Conservation (phyloP, 768 basidiomycete genomes). For the Phlegmacium glaucopus region DNA sequence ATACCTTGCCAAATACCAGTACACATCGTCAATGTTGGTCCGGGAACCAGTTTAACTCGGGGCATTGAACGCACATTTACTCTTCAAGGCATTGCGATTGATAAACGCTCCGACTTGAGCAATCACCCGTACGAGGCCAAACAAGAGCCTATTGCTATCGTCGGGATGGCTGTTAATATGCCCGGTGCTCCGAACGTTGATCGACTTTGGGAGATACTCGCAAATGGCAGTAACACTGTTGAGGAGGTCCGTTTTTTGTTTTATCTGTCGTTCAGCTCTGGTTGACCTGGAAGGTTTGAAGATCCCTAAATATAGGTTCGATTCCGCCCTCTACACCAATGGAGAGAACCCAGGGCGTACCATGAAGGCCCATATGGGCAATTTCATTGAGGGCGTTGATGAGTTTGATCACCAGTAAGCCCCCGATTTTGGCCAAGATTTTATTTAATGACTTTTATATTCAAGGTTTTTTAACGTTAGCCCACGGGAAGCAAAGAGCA, state of each 20-base stretch:
- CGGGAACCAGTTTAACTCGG: conserved; percentile 33
- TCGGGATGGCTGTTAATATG: conserved; percentile 67
- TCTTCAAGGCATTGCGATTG: conserved; percentile 9
- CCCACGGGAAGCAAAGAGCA: conserved; percentile 69
- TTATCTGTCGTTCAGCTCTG: not conserved
- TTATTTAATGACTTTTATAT: not conserved
- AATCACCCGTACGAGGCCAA: conserved; percentile 4
- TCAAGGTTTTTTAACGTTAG: conserved; percentile 64
- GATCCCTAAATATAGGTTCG: conserved; percentile 64
- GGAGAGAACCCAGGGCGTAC: conserved; percentile 30
- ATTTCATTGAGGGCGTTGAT: conserved; percentile 57
- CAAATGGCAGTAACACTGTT: conserved; percentile 52
- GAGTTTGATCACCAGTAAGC: conserved; percentile 55
- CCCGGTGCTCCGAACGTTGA: conserved; percentile 47
- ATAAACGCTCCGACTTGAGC: conserved; percentile 24
- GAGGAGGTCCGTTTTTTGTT: conserved; percentile 40
- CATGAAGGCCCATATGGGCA: conserved; percentile 54
- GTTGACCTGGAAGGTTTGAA: conserved; percentile 20
- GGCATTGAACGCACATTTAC: conserved; percentile 34
- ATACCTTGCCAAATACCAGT: conserved; percentile 21
- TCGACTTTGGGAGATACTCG: conserved; percentile 58
- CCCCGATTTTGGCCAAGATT: not conserved
- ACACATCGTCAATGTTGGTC: conserved; percentile 48
- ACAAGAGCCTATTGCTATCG: conserved; percentile 55
- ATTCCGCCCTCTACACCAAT: conserved; percentile 35